phyloP scores from a whole-genome alignment of 192 early-diverging fungal species.

The Coemansia sp. region DNA sequence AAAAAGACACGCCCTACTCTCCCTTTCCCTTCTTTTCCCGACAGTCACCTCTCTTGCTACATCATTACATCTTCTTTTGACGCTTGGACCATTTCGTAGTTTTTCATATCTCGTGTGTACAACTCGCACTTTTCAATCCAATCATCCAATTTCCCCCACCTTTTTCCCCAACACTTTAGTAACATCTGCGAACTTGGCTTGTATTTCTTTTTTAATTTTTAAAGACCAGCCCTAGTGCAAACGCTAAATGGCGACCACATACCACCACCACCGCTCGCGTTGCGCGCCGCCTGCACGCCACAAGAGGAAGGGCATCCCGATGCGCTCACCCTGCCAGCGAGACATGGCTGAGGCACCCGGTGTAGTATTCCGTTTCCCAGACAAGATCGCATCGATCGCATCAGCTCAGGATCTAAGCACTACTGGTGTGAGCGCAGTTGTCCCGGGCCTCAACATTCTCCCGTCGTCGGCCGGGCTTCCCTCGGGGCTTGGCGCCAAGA shows the following conservation, averaged over 20 bases:
- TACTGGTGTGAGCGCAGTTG: background rate
- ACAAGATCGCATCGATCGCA: slow-evolving; percentile 38
- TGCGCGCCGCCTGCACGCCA: slow-evolving; percentile 24
- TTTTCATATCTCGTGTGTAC: slow-evolving; percentile 8
- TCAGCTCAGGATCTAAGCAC: slow-evolving; percentile 6
- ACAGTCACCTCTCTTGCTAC: slow-evolving; percentile 6
- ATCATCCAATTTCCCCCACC: background rate
- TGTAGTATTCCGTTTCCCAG: slow-evolving; percentile 54
- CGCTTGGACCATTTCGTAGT: slow-evolving; percentile 6
- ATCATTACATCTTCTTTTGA: slow-evolving; percentile 4
- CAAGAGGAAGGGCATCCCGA: slow-evolving; percentile 55
- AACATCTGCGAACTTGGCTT: background rate
- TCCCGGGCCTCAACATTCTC: slow-evolving; percentile 40
- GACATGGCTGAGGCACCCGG: slow-evolving; percentile 52
- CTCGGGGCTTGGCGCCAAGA: slow-evolving; percentile 44
- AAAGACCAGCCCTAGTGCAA: background rate
- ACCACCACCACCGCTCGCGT: slow-evolving; percentile 12
- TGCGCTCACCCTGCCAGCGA: slow-evolving; percentile 50
- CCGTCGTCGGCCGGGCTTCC: slow-evolving; percentile 50
- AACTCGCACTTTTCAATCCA: slow-evolving; percentile 6
- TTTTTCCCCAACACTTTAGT: background rate
- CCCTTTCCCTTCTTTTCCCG: background rate
- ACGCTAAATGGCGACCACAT: slow-evolving; percentile 30
- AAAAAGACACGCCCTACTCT: slow-evolving; percentile 7
- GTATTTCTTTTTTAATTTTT: slow-evolving; percentile 6